Base-by-base conservation (phyloP, 2,329 filamentous ascomycete genomes). In the Curvularia eragrostidis region DNA sequence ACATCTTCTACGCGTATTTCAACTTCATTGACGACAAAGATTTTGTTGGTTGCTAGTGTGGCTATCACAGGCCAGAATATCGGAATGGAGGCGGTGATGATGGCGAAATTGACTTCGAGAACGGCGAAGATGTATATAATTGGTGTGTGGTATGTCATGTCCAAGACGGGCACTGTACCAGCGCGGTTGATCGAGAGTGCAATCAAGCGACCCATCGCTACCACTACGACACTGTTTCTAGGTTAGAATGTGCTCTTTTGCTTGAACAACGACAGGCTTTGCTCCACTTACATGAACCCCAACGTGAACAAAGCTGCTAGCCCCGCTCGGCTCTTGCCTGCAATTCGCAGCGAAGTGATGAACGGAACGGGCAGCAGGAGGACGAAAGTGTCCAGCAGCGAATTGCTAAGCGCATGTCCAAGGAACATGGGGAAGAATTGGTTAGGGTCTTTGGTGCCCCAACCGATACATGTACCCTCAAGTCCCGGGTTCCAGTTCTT, bases 21-120 rank as follows among this genome's bases (percentile, higher is more conserved):
- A 59, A 78, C 70, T 54, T 78, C 75, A 48, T 76, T 76, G 59
- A 76, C 71, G 56, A 77, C 74, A 39, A 76, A 72, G 59, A 77
- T 78, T 32, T 72, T 74, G 63, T 74, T 74, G 34, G 61, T 48
- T 5, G 73, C 65, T 15, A 77, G 48, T 15, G 64, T 68, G 18
- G 58, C 61, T 50, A 78, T 71, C 34, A 70, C 58, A 12, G 75
- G 75, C 75, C 75, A 78, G 69, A 77, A 78, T 42, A 76, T 74
- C 21, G 75, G 75, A 30, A 77, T 73, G 0, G 70, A 74, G 18
- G 75, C 75, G 41, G 69, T 71, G 3, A 76, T 65, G 42, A 77
- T 77, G 41, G 75, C 75, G 42, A 77, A 66, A 60, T 76, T 72
- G 64, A 77, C 65, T 61, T 78, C 75, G 51, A 77, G 72, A 24